These are phyloP conservation scores for Crithidia expoeki DNA, from an alignment of 208 protist genomes.

Conservation along the genomic window DNA sequence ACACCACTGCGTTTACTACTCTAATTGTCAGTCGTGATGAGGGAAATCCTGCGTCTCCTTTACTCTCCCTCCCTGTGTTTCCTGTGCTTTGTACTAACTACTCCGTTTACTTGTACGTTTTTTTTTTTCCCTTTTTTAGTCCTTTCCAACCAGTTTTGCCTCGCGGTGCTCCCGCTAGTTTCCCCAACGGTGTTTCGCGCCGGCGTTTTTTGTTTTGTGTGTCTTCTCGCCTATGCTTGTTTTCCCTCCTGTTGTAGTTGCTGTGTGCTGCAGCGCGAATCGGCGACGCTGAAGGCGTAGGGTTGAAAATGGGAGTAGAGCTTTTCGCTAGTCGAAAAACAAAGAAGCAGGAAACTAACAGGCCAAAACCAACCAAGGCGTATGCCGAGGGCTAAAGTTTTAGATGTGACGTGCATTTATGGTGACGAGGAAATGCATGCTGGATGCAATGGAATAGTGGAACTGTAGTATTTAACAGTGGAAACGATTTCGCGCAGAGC, in stretches of 20 bases:
- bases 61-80: not conserved
- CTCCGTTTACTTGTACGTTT: not conserved
- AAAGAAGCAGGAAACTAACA: not conserved
- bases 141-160: not conserved
- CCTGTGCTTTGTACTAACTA: conserved; percentile 13
- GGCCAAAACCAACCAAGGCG: not conserved
- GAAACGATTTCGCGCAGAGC: too few relatives aligned
- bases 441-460: too few relatives aligned
- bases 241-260: not conserved
- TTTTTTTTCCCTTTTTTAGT: not conserved
- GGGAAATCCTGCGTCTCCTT: conserved; percentile 7
- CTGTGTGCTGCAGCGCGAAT: not conserved
- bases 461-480: too few relatives aligned
- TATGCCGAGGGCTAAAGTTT: not conserved
- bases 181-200: too few relatives aligned
- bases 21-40: too few relatives aligned
- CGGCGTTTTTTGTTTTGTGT: conserved; percentile 2
- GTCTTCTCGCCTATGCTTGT: not conserved
- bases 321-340: not conserved
- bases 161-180: too few relatives aligned
- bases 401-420: too few relatives aligned
- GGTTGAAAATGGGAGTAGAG: not conserved
- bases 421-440: too few relatives aligned
- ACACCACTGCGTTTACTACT: too few relatives aligned
- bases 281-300: not conserved